These are phyloP conservation scores for Lecanoromycetidae sp. DNA, from an alignment of 2,329 filamentous ascomycete species.

Conservation along the genomic window DNA sequence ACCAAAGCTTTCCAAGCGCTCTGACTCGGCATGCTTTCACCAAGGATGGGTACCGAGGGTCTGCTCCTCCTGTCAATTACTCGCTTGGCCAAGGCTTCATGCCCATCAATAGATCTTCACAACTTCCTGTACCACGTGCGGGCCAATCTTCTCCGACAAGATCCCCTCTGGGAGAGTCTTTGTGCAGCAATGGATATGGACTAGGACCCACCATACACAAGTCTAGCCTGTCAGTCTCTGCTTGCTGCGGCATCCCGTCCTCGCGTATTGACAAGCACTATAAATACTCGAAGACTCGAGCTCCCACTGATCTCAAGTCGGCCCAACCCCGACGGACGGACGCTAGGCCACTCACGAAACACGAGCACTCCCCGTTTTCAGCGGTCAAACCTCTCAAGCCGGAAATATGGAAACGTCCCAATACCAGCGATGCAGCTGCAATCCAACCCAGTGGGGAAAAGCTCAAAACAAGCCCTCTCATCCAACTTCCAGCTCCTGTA, in stretches of 20 bases:
- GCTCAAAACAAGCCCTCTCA: not conserved
- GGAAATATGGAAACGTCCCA: not conserved
- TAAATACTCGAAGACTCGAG: conserved; percentile 16
- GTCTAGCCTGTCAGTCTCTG: conserved; percentile 6
- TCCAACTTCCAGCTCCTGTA: conserved; percentile 40
- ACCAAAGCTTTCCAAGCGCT: not conserved
- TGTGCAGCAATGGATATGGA: not conserved
- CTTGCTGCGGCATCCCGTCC: not conserved
- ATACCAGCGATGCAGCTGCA: not conserved
- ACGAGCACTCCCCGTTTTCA: not conserved
- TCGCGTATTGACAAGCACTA: conserved; percentile 13
- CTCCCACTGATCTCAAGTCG: not conserved
- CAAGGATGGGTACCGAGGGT: not conserved
- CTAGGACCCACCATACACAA: not conserved
- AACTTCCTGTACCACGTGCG: not conserved
- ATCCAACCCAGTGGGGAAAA: not conserved
- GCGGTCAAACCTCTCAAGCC: not conserved
- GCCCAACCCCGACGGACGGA: not conserved
- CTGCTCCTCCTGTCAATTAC: not conserved
- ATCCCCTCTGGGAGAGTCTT: not conserved
- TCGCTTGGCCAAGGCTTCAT: not conserved
- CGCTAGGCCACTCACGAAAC: not conserved
- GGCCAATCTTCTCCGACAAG: not conserved
- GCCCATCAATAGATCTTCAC: not conserved
- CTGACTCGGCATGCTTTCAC: too few relatives aligned